phyloP scores from a whole-genome alignment of 129 eudicot genomes.

The Escallonia herrerae region DNA sequence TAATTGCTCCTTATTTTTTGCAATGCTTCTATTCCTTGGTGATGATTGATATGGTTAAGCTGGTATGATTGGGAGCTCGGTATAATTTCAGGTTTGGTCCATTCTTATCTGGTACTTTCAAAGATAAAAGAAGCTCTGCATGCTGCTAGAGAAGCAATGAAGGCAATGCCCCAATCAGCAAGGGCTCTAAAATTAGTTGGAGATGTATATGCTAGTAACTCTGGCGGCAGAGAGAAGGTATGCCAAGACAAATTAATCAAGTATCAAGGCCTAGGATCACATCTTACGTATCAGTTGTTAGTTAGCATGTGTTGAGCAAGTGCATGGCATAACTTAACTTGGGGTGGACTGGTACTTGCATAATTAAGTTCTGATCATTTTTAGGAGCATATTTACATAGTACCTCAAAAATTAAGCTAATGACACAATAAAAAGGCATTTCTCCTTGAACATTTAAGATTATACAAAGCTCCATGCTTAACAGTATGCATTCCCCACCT shows the following conservation, averaged over 20 bases:
- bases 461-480: not conserved
- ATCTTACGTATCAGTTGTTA: too few species aligned
- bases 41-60: not conserved
- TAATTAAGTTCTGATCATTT: too few species aligned
- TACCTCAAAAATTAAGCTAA: not conserved
- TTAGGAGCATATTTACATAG: not conserved
- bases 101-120: constrained; percentile 77
- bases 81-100: constrained; percentile 69
- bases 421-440: not conserved
- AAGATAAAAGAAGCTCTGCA: constrained; percentile 86
- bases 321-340: not conserved
- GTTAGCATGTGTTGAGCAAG: not conserved
- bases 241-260: too few species aligned
- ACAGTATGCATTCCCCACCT: not conserved
- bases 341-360: not conserved
- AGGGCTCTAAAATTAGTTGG: constrained; percentile 92
- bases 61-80: too few species aligned
- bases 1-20: not conserved
- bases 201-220: constrained; percentile 86
- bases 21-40: not conserved
- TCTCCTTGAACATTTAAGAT: not conserved
- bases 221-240: constrained; percentile 93
- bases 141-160: constrained; percentile 97
- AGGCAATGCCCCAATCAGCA: constrained; percentile 98
- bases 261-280: too few species aligned